Evolutionary conservation across 2,329 filamentous ascomycete species (phyloP).

Genomic region (Cordyceps farinosa): DNA sequence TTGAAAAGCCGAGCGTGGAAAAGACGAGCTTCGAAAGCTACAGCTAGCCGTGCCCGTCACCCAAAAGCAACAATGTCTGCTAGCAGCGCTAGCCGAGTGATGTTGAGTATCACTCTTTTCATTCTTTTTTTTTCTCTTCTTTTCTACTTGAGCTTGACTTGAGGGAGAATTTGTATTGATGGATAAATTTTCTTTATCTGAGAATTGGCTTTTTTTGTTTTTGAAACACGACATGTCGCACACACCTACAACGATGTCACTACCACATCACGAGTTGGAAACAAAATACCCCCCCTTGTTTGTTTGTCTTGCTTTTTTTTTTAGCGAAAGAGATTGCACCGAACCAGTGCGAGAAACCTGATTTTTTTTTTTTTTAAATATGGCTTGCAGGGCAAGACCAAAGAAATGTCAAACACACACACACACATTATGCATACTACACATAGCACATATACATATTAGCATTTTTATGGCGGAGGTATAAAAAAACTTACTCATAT

Average conservation of each 20-base stretch:
- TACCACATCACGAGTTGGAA: slow-evolving; percentile 23
- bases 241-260: not conserved
- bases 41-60: not conserved
- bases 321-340: slow-evolving; percentile 9
- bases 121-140: not conserved
- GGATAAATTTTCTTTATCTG: not conserved
- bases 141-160: not conserved
- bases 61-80: not conserved
- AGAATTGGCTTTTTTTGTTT: not conserved
- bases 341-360: not conserved
- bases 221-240: slow-evolving; percentile 13
- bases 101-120: slow-evolving; percentile 16
- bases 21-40: slow-evolving; percentile 42
- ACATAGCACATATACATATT: not conserved
- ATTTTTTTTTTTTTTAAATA: slow-evolving; percentile 13
- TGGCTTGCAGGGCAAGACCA: not conserved
- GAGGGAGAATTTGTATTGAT: slow-evolving; percentile 9
- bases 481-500: not conserved
- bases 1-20: slow-evolving; percentile 50
- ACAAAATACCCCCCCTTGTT: slow-evolving; percentile 28
- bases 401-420: not conserved
- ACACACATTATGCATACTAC: slow-evolving; percentile 1
- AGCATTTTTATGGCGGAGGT: slow-evolving; percentile 2
- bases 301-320: slow-evolving; percentile 10
- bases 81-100: slow-evolving; percentile 13